phyloP scores from a whole-genome alignment of 306 rosid species.

The Canavalia ensiformis region DNA sequence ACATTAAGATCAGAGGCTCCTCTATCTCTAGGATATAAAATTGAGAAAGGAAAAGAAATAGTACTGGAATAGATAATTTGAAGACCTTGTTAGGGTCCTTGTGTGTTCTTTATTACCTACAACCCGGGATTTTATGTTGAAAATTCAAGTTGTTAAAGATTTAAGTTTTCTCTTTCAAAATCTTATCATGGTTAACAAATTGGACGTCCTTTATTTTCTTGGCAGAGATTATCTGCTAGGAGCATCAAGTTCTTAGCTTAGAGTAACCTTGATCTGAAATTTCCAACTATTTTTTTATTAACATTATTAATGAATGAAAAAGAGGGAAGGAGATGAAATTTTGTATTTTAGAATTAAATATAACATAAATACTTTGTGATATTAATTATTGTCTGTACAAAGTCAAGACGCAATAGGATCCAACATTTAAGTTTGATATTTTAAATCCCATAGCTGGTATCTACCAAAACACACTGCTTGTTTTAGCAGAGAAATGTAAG shows the following conservation, averaged over 20 bases:
- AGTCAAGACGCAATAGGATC: constrained; percentile 35
- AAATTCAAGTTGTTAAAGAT: constrained; percentile 8
- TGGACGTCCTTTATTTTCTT: constrained; percentile 16
- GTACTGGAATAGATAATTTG: not conserved
- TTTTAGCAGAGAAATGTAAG: constrained; percentile 35
- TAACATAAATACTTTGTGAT: constrained; percentile 24
- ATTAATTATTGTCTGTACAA: constrained; percentile 11
- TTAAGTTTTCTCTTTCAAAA: constrained; percentile 5
- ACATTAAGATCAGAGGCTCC: not conserved
- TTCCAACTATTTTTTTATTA: not conserved
- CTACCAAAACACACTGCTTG: constrained; percentile 34
- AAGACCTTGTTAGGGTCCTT: not conserved
- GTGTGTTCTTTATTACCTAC: constrained; percentile 5
- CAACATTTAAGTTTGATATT: constrained; percentile 27
- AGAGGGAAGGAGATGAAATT: not conserved
- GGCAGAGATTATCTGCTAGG: constrained; percentile 21
- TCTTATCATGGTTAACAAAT: constrained; percentile 34
- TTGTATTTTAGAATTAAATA: not conserved
- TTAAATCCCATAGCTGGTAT: constrained; percentile 19
- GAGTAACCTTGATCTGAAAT: constrained; percentile 21
- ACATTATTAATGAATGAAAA: constrained; percentile 13
- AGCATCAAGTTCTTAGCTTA: constrained; percentile 15
- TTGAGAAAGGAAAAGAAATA: constrained; percentile 3
- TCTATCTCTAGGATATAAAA: not conserved
- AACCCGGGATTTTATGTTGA: not conserved